These are phyloP conservation scores for Paraphoma chrysanthemicola DNA, from an alignment of 2,329 filamentous ascomycete genomes.

Conservation along the genomic window DNA sequence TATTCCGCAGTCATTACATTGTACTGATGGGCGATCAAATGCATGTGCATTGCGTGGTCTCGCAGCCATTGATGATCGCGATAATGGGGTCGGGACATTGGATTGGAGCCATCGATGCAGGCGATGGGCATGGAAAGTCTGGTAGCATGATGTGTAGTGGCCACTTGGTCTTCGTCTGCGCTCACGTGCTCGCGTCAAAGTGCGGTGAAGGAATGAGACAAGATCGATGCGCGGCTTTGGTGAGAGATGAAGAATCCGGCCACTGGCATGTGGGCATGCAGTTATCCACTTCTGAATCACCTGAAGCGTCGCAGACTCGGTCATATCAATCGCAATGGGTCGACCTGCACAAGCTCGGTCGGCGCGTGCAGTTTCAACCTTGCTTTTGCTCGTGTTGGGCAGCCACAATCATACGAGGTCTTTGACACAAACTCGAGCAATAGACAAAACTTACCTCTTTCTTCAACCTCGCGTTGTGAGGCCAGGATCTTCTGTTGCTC, in stretches of 20 bases:
- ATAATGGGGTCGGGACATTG: no score
- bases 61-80: no score
- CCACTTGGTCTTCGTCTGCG: no score
- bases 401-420: conserved; percentile 24
- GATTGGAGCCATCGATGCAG: no score
- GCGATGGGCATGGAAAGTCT: no score
- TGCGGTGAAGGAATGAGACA: no score
- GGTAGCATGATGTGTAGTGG: no score
- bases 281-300: conserved; percentile 20
- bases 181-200: no score
- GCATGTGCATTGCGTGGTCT: no score
- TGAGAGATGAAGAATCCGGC: not conserved
- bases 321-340: not conserved
- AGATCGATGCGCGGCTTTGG: not conserved
- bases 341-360: not conserved
- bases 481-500: conserved; percentile 76
- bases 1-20: no score
- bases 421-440: conserved; percentile 16
- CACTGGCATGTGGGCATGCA: conserved; percentile 11
- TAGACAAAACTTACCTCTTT: conserved; percentile 62
- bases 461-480: conserved; percentile 72
- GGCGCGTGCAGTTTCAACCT: conserved; percentile 3
- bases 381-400: conserved; percentile 21
- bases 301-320: conserved; percentile 23
- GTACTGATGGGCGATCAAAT: no score